Base-by-base conservation (phyloP, 371 early-diverging fungal species). In the Lichtheimia ramosa region DNA sequence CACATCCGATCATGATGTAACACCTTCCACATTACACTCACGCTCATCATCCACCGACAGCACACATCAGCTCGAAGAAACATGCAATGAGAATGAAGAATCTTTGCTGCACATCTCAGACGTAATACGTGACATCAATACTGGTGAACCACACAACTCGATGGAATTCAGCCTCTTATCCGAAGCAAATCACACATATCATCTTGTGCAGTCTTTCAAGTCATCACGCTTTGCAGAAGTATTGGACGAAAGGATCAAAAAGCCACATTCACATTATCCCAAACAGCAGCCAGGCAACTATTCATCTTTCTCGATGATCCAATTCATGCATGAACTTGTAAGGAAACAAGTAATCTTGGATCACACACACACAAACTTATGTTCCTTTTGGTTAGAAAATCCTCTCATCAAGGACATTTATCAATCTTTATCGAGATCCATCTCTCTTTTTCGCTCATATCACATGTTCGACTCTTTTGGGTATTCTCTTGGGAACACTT, bases 401-500 rank as follows among this genome's bases (percentile, higher is more conserved):
- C 23, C 53, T 79, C 7, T 75, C 80, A 1, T 79, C 77, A 3
- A 63, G 80, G 15, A 76, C 80, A 5, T 79, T 79, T 51, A 74
- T 72, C 61, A 79, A 79, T 43, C 62, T 79, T 4, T 79, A 79
- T 48, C 62, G 79, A 13, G 66, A 79, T 14, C 80, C 80, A 20
- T 74, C 76, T 18, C 55, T 79, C 5, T 79, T 79, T 48, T 71
- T 75, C 58, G 77, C 76, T 0, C 79, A 75, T 51, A 61, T 70
- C 54, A 64, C 46, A 2, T 73, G 76, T 40, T 73, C 79, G 5
- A 48, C 70, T 20, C 16, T 68, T 0, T 43, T 76, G 14, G 80
- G 77, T 13, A 58, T 89, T 0, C 70, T 92, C 48, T 81, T 89
- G 13, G 96, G 96, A 7, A 68, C 83, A 2, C 64, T 94, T 25